Evolutionary conservation across 2,329 filamentous ascomycete genomes (phyloP), one percentile per base, ranked within the genome.

Genomic region (Aspergillus carbonarius): DNA sequence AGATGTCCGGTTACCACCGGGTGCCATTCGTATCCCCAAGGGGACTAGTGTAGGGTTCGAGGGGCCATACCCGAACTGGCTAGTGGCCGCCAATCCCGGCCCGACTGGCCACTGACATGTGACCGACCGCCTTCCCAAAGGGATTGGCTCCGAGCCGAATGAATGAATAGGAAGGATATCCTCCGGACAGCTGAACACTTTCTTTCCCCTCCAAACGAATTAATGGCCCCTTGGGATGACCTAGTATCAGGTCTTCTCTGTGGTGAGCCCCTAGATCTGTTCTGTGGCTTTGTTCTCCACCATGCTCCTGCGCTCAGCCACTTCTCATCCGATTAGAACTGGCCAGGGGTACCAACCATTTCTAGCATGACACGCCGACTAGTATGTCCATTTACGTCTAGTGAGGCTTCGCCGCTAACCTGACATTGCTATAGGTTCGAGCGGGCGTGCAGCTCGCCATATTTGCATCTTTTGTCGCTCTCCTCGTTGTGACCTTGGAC

Each of bases 401-500:
- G 17, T 17, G 9, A 32, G 44, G 27, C 15, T 10, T 40, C 15
- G 34, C 8, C 13, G 20, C 44, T 57, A 20, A 51, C 58, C 60
- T 56, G 18, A 1, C 27, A 34, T 17, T 25, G 20, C 2, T 59
- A 3, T 63, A 84, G 82, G 78, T 83, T 58, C 81, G 82, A 57
- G 92, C 92, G 63, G 85, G 89, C 70, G 81, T 89, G 72, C 91
- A 97, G 83, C 85, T 95, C 71, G 81, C 83, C 63, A 81, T 86
- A 58, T 81, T 92, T 58, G 81, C 85, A 57, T 73, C 84, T 65
- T 79, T 92, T 70, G 85, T 89, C 66, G 80, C 93, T 66, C 72
- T 93, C 68, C 77, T 93, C 68, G 77, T 92, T 65, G 87, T 93
- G 75, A 83, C 96, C 74, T 87, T 96, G 79, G 93, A 97, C 78